Conservation (phyloP, 2,329 filamentous ascomycete genomes). For the Clonostachys rhizophaga region DNA sequence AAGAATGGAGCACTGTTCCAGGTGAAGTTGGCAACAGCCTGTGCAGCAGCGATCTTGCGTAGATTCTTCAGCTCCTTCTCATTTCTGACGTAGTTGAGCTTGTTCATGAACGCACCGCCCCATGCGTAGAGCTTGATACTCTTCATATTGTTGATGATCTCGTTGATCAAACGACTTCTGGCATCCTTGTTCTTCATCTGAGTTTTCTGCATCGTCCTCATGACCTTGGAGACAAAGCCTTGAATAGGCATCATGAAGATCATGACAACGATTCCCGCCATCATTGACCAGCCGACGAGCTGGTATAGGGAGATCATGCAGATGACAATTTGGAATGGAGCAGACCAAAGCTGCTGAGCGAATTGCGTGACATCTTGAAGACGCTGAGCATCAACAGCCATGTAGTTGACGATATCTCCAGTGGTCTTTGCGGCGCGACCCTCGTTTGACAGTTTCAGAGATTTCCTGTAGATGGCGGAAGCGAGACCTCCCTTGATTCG, state of each 20-base stretch:
- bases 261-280: slow-evolving; percentile 93
- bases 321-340: slow-evolving; percentile 90
- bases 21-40: slow-evolving; percentile 93
- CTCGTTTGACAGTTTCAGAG: slow-evolving; percentile 86
- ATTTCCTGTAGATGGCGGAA: slow-evolving; percentile 89
- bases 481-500: slow-evolving; percentile 88
- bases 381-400: slow-evolving; percentile 96
- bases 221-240: slow-evolving; percentile 82
- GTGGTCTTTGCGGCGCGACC: slow-evolving; percentile 85
- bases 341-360: slow-evolving; percentile 92
- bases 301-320: slow-evolving; percentile 97
- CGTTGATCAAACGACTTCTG: slow-evolving; percentile 87
- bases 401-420: slow-evolving; percentile 98
- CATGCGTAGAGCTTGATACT: slow-evolving; percentile 98
- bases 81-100: slow-evolving; percentile 92
- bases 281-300: slow-evolving; percentile 91
- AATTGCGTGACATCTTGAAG: slow-evolving; percentile 94
- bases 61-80: slow-evolving; percentile 93
- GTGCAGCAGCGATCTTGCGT: slow-evolving; percentile 90
- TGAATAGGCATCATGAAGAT: slow-evolving; percentile 96
- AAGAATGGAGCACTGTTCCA: slow-evolving; percentile 98
- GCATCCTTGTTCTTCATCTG: slow-evolving; percentile 99
- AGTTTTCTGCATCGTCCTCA: slow-evolving; percentile 90
- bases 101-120: slow-evolving; percentile 96
- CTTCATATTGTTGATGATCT: slow-evolving; percentile 99